A percentile compares a stretch with the other conserved stretches of the same genome.
phyloP scores from a whole-genome alignment of 2,329 filamentous ascomycete genomes.

The Colletotrichum sp. region DNA sequence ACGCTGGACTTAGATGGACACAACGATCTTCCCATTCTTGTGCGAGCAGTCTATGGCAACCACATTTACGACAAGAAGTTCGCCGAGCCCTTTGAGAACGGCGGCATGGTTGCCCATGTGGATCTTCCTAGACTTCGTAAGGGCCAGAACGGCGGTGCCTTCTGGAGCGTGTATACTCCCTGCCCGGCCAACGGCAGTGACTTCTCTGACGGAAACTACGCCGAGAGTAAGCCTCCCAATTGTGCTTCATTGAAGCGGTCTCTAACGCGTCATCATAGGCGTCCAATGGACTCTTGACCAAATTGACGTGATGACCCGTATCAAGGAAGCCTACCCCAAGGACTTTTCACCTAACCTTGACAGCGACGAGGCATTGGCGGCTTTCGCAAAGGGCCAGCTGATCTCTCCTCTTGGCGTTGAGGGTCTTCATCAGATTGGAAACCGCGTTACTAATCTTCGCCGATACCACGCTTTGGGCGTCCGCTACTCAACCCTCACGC shows the following conservation, averaged over 20 bases:
- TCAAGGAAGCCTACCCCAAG: constrained; percentile 67
- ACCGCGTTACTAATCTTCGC: constrained; percentile 77
- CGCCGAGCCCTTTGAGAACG: constrained; percentile 74
- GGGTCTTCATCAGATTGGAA: constrained; percentile 92
- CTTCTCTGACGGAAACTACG: constrained; percentile 77
- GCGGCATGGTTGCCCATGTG: constrained; percentile 72
- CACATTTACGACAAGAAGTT: constrained; percentile 80
- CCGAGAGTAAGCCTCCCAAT: constrained; percentile 55
- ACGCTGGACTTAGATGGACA: constrained; percentile 72
- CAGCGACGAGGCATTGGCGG: constrained; percentile 64
- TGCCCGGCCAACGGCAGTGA: constrained; percentile 77
- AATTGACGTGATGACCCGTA: constrained; percentile 73
- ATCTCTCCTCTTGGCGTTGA: constrained; percentile 84
- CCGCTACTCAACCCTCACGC: constrained; percentile 86
- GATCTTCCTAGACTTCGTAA: constrained; percentile 77
- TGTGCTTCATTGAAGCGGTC: too few relatives aligned
- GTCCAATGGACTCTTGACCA: constrained; percentile 75
- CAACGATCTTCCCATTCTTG: constrained; percentile 81
- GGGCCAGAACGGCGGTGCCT: constrained; percentile 82
- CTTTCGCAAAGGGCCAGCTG: constrained; percentile 66
- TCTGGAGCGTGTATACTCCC: constrained; percentile 86
- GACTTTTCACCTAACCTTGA: constrained; percentile 71
- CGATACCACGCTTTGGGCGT: constrained; percentile 80
- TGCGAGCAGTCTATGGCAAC: constrained; percentile 73
- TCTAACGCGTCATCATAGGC: constrained; percentile 38